A percentile compares a stretch with the other conserved stretches of the same genome.
These are phyloP conservation scores for Geotrichum restrictum DNA, from an alignment of 1,139 yeast species.

Conservation along the genomic window DNA sequence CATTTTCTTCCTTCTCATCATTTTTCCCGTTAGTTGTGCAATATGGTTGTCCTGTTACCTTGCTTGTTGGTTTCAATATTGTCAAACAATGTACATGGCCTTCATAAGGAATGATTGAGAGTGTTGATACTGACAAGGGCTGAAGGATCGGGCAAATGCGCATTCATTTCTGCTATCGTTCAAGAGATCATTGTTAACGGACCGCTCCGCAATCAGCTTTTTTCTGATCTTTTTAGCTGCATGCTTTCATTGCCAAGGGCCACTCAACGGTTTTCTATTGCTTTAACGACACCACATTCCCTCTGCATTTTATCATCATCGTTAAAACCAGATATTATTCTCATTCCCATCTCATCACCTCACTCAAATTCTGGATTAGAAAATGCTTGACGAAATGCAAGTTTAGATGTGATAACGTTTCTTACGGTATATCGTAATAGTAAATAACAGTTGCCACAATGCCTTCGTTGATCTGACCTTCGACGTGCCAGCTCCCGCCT, in stretches of 20 bases:
- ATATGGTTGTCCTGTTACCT: no score
- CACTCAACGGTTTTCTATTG: slow-evolving; percentile 30
- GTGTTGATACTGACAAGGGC: slow-evolving; percentile 40
- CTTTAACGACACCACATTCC: slow-evolving; percentile 35
- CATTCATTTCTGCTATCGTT: slow-evolving; percentile 23
- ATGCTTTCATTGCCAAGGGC: slow-evolving; percentile 23
- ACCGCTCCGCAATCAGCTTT: slow-evolving; percentile 41
- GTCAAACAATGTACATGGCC: no score
- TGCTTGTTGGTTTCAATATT: no score
- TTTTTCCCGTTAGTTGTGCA: no score
- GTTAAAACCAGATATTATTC: slow-evolving; percentile 31
- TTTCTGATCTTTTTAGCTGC: slow-evolving; percentile 37
- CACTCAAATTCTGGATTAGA: slow-evolving; percentile 43
- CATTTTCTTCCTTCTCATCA: no score
- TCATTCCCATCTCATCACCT: slow-evolving; percentile 36
- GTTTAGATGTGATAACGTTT: slow-evolving; percentile 42
- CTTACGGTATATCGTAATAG: slow-evolving; percentile 46
- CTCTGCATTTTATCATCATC: slow-evolving; percentile 36
- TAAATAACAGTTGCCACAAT: slow-evolving; percentile 46
- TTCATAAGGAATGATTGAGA: no score
- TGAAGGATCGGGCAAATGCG: slow-evolving; percentile 32
- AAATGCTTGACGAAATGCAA: slow-evolving; percentile 39
- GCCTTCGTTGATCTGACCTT: slow-evolving; percentile 46
- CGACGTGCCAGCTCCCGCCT: slow-evolving; percentile 50
- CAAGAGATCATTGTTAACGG: background rate